Conservation (phyloP, 352 stramenopile genomes). For the Pythium brachiatum region DNA sequence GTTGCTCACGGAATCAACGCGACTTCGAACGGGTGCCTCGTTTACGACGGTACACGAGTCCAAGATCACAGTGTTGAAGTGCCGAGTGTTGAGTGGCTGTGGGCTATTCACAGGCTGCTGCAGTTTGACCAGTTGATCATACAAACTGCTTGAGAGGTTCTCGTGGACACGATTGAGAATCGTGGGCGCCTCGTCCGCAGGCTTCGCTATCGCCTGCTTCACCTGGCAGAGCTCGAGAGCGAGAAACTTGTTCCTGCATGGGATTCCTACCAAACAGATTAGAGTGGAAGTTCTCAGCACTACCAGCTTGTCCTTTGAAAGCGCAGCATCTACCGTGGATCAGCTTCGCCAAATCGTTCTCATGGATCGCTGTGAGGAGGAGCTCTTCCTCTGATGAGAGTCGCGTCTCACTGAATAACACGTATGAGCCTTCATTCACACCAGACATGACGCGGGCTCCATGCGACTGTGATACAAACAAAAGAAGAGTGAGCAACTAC, state of each 20-base stretch:
- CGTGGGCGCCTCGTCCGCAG: constrained; percentile 26
- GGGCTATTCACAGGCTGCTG: not conserved
- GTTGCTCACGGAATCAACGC: constrained; percentile 47
- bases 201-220: constrained; percentile 45
- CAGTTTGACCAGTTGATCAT: constrained; percentile 30
- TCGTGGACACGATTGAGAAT: constrained; percentile 52
- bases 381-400: constrained; percentile 73
- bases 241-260: constrained; percentile 62
- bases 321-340: constrained; percentile 39
- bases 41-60: constrained; percentile 46
- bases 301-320: not conserved
- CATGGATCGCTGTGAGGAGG: constrained; percentile 58
- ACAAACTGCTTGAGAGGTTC: constrained; percentile 35
- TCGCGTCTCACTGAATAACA: constrained; percentile 67
- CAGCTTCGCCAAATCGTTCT: constrained; percentile 54
- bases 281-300: not conserved
- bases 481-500: not conserved
- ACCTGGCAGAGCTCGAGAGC: constrained; percentile 66
- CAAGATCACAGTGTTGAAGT: constrained; percentile 50
- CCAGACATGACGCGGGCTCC: constrained; percentile 56
- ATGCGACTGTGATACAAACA: constrained; percentile 42
- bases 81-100: constrained; percentile 19
- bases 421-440: constrained; percentile 58
- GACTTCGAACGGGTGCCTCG: constrained; percentile 37
- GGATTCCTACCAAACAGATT: constrained; percentile 39